phyloP scores from a whole-genome alignment of 345 rosid genomes.

The Turritis glabra region DNA sequence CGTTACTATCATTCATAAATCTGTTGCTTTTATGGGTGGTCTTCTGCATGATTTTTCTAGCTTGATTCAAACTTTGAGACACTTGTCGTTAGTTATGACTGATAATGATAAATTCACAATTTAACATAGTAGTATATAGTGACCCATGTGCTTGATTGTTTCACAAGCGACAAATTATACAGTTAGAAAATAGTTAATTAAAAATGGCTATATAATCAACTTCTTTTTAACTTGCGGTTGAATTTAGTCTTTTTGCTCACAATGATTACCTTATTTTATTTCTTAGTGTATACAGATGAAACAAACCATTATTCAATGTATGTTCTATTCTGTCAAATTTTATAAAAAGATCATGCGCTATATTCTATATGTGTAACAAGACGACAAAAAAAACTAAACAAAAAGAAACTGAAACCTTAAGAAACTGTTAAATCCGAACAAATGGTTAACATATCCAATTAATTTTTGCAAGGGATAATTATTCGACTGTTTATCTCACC shows the following conservation, averaged over 20 bases:
- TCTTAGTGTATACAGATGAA: constrained; percentile 18
- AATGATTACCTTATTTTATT: constrained; percentile 52
- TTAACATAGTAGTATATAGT: constrained; percentile 3
- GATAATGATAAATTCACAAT: constrained; percentile 25
- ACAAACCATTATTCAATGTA: constrained; percentile 28
- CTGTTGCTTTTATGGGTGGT: constrained; percentile 5
- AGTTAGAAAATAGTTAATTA: constrained; percentile 2
- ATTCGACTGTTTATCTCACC: background rate
- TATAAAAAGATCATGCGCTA: constrained; percentile 1
- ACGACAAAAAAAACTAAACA: constrained; percentile 13
- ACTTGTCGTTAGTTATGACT: constrained; percentile 21
- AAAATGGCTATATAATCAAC: constrained; percentile 10
- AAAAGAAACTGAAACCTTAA: constrained; percentile 14
- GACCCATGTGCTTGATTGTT: constrained; percentile 42
- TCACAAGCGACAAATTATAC: constrained; percentile 42
- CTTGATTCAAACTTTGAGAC: constrained; percentile 9
- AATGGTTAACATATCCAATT: background rate
- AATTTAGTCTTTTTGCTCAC: constrained; percentile 61
- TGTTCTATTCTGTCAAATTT: constrained; percentile 14
- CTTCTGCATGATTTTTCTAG: background rate
- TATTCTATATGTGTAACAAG: constrained; percentile 13
- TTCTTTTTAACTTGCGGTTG: constrained; percentile 44
- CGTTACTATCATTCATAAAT: background rate
- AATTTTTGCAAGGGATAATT: background rate
- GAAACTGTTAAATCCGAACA: background rate